Evolutionary conservation across 1,139 yeast species (phyloP), one percentile per base, ranked within the genome.

Genomic region (Geotrichum candidum): DNA sequence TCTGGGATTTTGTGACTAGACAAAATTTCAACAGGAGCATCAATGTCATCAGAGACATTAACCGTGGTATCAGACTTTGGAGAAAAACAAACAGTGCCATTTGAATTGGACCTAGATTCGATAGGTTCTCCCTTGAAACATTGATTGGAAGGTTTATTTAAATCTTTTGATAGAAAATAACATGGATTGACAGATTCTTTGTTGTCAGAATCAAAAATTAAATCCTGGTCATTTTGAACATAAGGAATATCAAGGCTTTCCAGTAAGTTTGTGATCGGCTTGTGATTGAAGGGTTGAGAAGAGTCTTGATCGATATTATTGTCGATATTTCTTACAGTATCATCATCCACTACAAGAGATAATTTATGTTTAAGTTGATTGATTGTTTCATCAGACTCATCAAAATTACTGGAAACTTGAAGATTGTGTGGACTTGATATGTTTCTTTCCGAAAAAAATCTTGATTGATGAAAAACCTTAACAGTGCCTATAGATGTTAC

Each of bases 401-500:
- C 23, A 41, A 41, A 4, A 15, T 41, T 23, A 13, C 18, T n/a
- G 13, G 22, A 15, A 15, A 15, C 7, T 13, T 41, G 10, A 41
- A n/a, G n/a, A 41, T 15, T 15, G 22, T 11, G 25, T 5, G 15
- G 18, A 7, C 13, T 23, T 22, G 18, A 18, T 29, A 48, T 15
- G 22, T 35, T 15, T 22, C 41, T 55, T 23, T 45, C 56, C 2
- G 33, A 55, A 45, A 45, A 52, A 7, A 27, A 4, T 4, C n/a
- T 13, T 3, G 56, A 46, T 18, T 51, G 53, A 3, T 51, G 25
- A 7, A 38, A 5, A 18, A 57, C 48, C 11, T 18, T 31, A 23
- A 45, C 33, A 5, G 59, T 57, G 48, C 53, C 59, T 31, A 52
- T 29, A 9, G 51, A 48, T n/a, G 59, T 57, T 9, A 53, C 59